A percentile compares a stretch with the other conserved stretches of the same genome.
phyloP scores from a whole-genome alignment of 495 filamentous ascomycete species.

The Neurospora sp. region DNA sequence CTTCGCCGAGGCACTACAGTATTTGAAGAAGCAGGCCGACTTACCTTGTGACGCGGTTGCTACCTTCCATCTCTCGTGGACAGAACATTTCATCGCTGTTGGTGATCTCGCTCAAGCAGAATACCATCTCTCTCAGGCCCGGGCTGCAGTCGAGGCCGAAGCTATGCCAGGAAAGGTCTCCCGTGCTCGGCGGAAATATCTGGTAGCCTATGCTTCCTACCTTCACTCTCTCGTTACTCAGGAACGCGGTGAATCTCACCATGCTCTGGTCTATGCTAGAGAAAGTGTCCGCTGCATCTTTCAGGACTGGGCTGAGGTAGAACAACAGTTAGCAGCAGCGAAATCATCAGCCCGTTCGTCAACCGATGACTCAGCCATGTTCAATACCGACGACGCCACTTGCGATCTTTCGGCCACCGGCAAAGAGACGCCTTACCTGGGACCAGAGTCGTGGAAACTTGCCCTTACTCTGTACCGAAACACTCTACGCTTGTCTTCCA shows the following conservation, averaged over 20 bases:
- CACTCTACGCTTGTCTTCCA: conserved; percentile 56
- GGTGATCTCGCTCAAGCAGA: conserved; percentile 53
- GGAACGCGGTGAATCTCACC: conserved; percentile 50
- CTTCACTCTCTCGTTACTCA: conserved; percentile 55
- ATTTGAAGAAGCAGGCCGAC: conserved; percentile 10
- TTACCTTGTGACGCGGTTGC: conserved; percentile 29
- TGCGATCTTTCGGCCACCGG: background rate
- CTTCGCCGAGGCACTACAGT: conserved; percentile 46
- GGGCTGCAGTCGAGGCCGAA: conserved; percentile 16
- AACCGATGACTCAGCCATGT: conserved; percentile 17
- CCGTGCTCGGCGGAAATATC: conserved; percentile 25
- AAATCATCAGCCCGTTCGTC: conserved; percentile 23
- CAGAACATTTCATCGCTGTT: conserved; percentile 62
- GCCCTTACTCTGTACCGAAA: conserved; percentile 60
- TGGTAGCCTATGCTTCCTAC: conserved; percentile 42
- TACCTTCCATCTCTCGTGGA: conserved; percentile 56
- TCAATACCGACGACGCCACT: conserved; percentile 8
- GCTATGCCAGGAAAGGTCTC: conserved; percentile 10
- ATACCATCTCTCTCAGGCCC: conserved; percentile 29
- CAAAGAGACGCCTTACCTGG: conserved; percentile 17
- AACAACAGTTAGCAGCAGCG: conserved; percentile 23
- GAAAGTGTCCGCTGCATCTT: conserved; percentile 55
- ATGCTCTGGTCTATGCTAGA: conserved; percentile 57
- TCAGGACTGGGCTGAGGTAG: conserved; percentile 61
- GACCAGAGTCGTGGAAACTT: conserved; percentile 72